phyloP scores from a whole-genome alignment of 2,329 filamentous ascomycete genomes.

The Pleurostoma richardsiae region DNA sequence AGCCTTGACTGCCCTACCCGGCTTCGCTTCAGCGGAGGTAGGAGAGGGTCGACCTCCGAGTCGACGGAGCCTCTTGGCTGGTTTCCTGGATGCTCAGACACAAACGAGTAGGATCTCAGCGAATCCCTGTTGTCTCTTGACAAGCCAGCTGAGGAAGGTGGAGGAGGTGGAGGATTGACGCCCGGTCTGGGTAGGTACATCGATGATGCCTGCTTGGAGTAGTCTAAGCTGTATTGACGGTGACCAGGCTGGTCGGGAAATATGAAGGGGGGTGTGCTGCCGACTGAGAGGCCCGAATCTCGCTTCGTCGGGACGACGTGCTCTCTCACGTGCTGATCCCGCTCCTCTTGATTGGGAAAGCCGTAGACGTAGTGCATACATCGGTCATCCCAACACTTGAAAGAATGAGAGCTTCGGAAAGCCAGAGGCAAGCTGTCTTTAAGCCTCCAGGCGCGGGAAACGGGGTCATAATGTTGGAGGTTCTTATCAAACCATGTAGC shows the following conservation, averaged over 20 bases:
- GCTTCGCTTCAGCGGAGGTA: conserved; percentile 50
- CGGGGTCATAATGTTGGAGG: conserved; percentile 41
- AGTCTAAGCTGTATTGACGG: conserved; percentile 23
- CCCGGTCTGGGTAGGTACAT: conserved; percentile 32
- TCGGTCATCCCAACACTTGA: conserved; percentile 50
- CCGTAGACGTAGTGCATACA: conserved; percentile 57
- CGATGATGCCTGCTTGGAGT: conserved; percentile 28
- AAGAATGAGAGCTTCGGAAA: conserved; percentile 31
- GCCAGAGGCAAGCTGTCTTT: conserved; percentile 29
- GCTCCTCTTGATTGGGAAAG: conserved; percentile 43
- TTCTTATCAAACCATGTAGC: conserved; percentile 48
- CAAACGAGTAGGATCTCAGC: conserved; percentile 31
- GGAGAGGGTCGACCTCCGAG: conserved; percentile 42
- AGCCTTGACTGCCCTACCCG: conserved; percentile 47
- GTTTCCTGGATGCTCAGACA: conserved; percentile 27
- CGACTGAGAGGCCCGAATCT: conserved; percentile 38
- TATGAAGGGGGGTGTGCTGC: conserved; percentile 26
- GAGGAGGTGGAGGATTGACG: conserved; percentile 23
- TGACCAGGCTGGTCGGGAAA: conserved; percentile 26
- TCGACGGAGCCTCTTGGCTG: conserved; percentile 35
- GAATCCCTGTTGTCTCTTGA: conserved; percentile 35
- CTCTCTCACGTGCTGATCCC: conserved; percentile 44
- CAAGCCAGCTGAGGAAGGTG: conserved; percentile 24
- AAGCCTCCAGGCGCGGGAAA: conserved; percentile 33
- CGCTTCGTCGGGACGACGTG: conserved; percentile 37